Conservation (phyloP, 1,139 yeast species). For the Saccharomyces hybrid region DNA sequence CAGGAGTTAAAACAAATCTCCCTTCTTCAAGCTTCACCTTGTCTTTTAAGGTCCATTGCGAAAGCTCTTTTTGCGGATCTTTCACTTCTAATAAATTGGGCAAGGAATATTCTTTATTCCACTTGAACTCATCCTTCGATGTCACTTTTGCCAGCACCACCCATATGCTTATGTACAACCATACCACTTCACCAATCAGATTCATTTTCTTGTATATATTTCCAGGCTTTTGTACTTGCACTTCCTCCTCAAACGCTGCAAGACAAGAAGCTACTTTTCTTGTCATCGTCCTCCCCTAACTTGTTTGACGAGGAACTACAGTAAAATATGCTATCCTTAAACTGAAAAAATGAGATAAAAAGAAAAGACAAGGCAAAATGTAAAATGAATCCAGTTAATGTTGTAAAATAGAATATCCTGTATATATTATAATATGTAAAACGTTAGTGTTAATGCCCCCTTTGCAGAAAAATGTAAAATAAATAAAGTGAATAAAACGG, state of each 20-base stretch:
- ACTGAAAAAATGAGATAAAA: background rate
- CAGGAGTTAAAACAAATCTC: conserved; percentile 40
- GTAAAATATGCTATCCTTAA: conserved; percentile 1
- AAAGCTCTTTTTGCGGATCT: conserved; percentile 9
- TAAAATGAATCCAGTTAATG: background rate
- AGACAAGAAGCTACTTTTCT: background rate
- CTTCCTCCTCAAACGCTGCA: background rate
- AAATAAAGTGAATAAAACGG: background rate
- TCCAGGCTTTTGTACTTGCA: background rate
- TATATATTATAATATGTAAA: background rate
- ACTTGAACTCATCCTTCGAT: conserved; percentile 8
- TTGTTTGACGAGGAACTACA: background rate
- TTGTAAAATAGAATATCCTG: background rate
- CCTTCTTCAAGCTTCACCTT: conserved; percentile 36
- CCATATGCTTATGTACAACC: background rate
- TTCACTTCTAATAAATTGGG: conserved; percentile 32
- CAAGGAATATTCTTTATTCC: conserved; percentile 32
- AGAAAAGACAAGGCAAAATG: background rate
- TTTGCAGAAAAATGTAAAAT: background rate
- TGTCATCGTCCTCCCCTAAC: background rate
- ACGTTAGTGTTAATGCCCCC: background rate
- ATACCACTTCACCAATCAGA: background rate
- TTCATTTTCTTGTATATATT: background rate
- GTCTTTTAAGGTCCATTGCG: conserved; percentile 34
- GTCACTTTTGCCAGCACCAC: background rate